These are phyloP conservation scores for Obba rivulosa DNA, from an alignment of 768 basidiomycete genomes.

Conservation along the genomic window DNA sequence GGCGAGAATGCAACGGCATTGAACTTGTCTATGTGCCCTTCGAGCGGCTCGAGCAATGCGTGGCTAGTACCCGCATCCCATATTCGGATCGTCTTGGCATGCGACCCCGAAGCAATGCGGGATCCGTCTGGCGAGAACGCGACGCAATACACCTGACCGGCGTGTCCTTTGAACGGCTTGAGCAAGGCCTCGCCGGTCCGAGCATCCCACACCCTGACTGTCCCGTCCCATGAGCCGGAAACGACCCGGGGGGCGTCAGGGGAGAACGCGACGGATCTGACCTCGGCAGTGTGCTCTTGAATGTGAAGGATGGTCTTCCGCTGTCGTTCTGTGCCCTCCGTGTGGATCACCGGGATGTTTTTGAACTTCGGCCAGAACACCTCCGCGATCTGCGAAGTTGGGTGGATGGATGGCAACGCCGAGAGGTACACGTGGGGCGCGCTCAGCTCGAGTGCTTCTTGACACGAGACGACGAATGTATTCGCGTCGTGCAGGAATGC, in stretches of 20 bases:
- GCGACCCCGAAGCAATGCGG: conserved; percentile 17
- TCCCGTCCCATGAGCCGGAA: conserved; percentile 28
- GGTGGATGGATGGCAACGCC: no score
- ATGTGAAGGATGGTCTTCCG: no score
- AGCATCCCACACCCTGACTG: no score
- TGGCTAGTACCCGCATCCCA: conserved; percentile 14
- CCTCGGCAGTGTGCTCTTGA: conserved; percentile 9
- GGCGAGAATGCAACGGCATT: conserved; percentile 15
- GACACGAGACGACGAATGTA: no score
- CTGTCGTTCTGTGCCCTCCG: no score
- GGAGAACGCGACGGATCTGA: conserved; percentile 15
- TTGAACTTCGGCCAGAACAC: no score
- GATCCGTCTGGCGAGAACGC: conserved; percentile 9
- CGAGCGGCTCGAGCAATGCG: no score
- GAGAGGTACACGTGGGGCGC: no score
- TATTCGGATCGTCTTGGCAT: conserved; percentile 16
- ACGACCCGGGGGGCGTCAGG: conserved; percentile 17
- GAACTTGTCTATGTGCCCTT: conserved; percentile 6
- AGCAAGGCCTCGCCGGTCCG: conserved; percentile 3
- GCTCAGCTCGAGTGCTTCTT: no score
- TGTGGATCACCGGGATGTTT: no score
- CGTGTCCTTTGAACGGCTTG: not conserved
- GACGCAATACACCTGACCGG: not conserved
- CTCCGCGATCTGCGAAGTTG: no score
- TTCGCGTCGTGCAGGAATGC: no score